Conservation (phyloP, 1,284 basidiomycete species). For the Trichosporon coremiiforme region DNA sequence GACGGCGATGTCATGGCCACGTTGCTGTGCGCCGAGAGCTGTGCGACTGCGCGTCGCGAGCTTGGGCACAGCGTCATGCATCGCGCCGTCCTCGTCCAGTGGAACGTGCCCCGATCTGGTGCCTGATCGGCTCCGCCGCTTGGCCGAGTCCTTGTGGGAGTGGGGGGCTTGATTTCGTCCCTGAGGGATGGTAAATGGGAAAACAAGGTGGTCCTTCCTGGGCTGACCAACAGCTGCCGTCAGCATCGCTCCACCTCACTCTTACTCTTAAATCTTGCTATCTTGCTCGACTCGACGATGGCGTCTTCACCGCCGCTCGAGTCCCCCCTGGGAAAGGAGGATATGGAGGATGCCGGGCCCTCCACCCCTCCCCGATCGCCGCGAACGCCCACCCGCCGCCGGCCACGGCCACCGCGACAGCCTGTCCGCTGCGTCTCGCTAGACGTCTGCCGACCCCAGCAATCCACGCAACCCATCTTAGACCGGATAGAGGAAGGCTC, state of each 20-base stretch:
- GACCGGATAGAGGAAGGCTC: neutral
- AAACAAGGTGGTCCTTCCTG: neutral
- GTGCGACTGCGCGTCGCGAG: neutral
- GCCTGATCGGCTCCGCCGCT: slow-evolving; percentile 3
- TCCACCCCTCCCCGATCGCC: neutral
- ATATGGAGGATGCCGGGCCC: neutral
- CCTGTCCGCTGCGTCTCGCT: neutral
- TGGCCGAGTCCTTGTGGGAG: neutral
- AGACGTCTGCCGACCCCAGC: neutral
- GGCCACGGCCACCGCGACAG: neutral
- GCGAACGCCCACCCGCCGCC: neutral
- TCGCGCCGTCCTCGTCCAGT: neutral
- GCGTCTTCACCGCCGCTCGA: neutral
- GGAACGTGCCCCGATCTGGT: slow-evolving; percentile 7
- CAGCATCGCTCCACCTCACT: neutral
- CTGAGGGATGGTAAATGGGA: neutral
- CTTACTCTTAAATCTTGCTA: neutral
- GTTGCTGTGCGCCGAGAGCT: neutral
- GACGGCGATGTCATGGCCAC: neutral
- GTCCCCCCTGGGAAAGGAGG: neutral
- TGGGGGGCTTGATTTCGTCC: neutral
- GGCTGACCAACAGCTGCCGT: neutral
- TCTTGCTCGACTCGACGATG: neutral
- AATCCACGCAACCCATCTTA: neutral
- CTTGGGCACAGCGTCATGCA: neutral